A percentile compares a stretch with the other conserved stretches of the same genome.
These are phyloP conservation scores for Phtheirospermum japonicum DNA, from an alignment of 257 asterid species.

Conservation along the genomic window DNA sequence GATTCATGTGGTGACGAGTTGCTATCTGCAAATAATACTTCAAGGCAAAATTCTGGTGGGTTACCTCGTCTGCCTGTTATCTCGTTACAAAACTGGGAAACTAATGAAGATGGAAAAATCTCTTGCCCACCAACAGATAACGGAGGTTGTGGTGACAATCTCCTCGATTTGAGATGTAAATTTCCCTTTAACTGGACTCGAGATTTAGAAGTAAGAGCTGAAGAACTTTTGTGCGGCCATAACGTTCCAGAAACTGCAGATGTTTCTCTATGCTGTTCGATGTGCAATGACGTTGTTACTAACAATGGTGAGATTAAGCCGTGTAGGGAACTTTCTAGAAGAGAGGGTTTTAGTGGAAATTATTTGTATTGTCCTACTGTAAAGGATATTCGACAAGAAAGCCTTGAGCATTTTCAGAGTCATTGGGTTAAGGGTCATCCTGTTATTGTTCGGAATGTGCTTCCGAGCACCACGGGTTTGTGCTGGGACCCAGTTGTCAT, in stretches of 20 bases:
- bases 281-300: slow-evolving; percentile 35
- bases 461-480: slow-evolving; percentile 43
- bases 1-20: slow-evolving; percentile 39
- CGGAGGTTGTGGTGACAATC: slow-evolving; percentile 78
- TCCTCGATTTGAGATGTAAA: slow-evolving; percentile 63
- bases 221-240: slow-evolving; percentile 51
- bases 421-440: slow-evolving; percentile 96
- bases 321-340: slow-evolving; percentile 38
- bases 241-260: slow-evolving; percentile 43
- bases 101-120: slow-evolving; percentile 57
- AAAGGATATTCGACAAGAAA: slow-evolving; percentile 62
- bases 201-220: slow-evolving; percentile 74
- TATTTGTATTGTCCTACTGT: slow-evolving; percentile 65
- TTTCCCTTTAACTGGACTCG: slow-evolving; percentile 70
- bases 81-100: slow-evolving; percentile 42
- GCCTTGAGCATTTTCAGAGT: slow-evolving; percentile 74
- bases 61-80: slow-evolving; percentile 28
- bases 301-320: slow-evolving; percentile 35
- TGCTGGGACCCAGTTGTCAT: slow-evolving; percentile 87
- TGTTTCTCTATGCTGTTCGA: slow-evolving; percentile 46
- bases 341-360: slow-evolving; percentile 49
- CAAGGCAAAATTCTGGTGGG: slow-evolving; percentile 38
- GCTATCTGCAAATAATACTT: slow-evolving; percentile 30
- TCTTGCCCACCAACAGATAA: slow-evolving; percentile 65
- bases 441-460: slow-evolving; percentile 72